Evolutionary conservation across 148 eudicot genomes (phyloP).

Genomic region (Cornus kousa): DNA sequence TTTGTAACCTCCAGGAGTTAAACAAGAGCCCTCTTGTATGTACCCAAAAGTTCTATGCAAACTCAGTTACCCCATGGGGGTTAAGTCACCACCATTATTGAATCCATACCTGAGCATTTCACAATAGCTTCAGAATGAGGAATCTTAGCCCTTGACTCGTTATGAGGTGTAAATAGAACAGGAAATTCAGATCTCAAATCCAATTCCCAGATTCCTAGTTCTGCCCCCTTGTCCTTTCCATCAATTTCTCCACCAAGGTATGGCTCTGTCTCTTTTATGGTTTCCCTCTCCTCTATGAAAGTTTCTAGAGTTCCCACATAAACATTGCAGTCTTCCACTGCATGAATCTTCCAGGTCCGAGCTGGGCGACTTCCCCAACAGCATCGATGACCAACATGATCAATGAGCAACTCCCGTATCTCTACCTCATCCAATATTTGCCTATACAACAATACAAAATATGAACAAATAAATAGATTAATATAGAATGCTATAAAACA

Average conservation of each 20-base stretch:
- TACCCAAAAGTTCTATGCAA: background rate
- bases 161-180: slow-evolving; percentile 63
- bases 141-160: slow-evolving; percentile 62
- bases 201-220: slow-evolving; percentile 91
- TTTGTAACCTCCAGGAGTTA: no score
- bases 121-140: slow-evolving; percentile 85
- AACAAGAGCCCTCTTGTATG: no score
- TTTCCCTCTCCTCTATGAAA: slow-evolving; percentile 85
- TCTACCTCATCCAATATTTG: slow-evolving; percentile 89
- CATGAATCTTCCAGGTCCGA: slow-evolving; percentile 79
- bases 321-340: slow-evolving; percentile 96
- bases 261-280: slow-evolving; percentile 55
- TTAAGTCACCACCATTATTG: background rate
- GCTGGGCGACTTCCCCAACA: slow-evolving; percentile 99
- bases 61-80: background rate
- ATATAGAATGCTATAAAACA: background rate
- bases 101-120: slow-evolving; percentile 75
- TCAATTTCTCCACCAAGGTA: slow-evolving; percentile 55
- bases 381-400: slow-evolving; percentile 95
- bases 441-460: slow-evolving; percentile 30
- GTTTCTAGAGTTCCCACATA: slow-evolving; percentile 93
- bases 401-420: slow-evolving; percentile 86
- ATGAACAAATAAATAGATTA: background rate
- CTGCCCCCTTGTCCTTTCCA: slow-evolving; percentile 63
- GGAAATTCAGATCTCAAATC: slow-evolving; percentile 91